Percentiles rank a stretch among this genome's conserved stretches.
Evolutionary conservation across 129 eudicot species (phyloP).

Genomic region (Pittosporum tobira): DNA sequence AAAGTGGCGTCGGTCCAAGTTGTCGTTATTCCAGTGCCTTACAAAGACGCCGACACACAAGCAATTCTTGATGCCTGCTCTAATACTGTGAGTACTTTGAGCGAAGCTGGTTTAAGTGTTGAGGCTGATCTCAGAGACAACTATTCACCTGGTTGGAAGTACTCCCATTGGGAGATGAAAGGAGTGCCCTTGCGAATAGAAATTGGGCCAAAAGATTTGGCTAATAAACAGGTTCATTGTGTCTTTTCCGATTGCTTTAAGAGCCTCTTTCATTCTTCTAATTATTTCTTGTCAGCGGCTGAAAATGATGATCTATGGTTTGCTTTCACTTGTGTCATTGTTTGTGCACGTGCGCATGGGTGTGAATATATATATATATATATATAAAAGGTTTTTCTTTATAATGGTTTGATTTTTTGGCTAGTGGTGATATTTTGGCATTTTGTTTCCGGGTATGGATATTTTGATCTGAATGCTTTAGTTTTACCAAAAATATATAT

Average conservation of each 20-base stretch:
- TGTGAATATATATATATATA: neutral
- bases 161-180: conserved; percentile 94
- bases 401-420: neutral
- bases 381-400: neutral
- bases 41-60: conserved; percentile 68
- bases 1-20: conserved; percentile 84
- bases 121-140: conserved; percentile 84
- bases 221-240: conserved; percentile 61
- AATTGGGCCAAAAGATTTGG: conserved; percentile 89
- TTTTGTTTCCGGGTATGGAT: too few relatives aligned
- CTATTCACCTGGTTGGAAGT: conserved; percentile 95
- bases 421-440: neutral
- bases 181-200: conserved; percentile 91
- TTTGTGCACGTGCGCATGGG: neutral
- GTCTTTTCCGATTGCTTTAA: neutral
- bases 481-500: neutral
- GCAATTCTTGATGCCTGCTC: conserved; percentile 67
- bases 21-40: conserved; percentile 80
- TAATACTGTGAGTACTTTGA: conserved; percentile 47
- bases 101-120: conserved; percentile 67
- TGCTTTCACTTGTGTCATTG: neutral
- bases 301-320: too few relatives aligned
- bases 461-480: neutral
- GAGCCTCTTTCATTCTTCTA: neutral
- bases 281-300: too few relatives aligned